These are phyloP conservation scores for Cryptosporidium felis DNA, from an alignment of 169 alveolate species.

Conservation along the genomic window DNA sequence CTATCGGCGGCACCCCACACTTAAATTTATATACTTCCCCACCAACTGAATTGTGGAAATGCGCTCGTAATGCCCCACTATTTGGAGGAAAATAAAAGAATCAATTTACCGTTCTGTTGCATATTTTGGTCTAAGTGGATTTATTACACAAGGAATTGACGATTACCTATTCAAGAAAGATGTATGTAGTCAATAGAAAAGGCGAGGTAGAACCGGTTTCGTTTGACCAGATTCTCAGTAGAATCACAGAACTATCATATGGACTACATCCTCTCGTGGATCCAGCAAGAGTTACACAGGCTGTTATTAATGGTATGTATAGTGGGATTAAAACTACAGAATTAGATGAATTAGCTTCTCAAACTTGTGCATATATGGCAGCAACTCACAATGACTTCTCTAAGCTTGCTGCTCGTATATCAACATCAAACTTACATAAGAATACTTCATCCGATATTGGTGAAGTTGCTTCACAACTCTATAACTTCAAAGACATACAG, in stretches of 20 bases:
- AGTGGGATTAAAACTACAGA: conserved; percentile 92
- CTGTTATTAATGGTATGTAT: conserved; percentile 91
- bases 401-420: conserved; percentile 96
- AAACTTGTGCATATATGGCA: conserved; percentile 99
- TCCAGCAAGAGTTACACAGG: conserved; percentile 87
- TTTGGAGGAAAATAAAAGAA: neutral
- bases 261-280: conserved; percentile 87
- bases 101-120: neutral
- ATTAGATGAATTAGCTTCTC: conserved; percentile 96
- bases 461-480: conserved; percentile 82
- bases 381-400: conserved; percentile 97
- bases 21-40: neutral
- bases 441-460: conserved; percentile 88
- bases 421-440: conserved; percentile 95
- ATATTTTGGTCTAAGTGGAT: neutral
- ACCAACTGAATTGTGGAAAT: conserved; percentile 13
- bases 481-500: conserved; percentile 82
- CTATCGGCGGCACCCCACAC: conserved; percentile 62
- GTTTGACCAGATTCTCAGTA: conserved; percentile 82
- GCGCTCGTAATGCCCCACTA: conserved; percentile 39
- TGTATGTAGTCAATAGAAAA: conserved; percentile 84
- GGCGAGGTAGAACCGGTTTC: conserved; percentile 86
- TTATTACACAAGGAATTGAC: neutral
- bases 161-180: conserved; percentile 8
- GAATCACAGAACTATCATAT: conserved; percentile 82